A percentile compares a stretch with the other conserved stretches of the same genome.
Conservation (phyloP, 2,329 filamentous ascomycete genomes). For the Aureobasidium namibiae region DNA sequence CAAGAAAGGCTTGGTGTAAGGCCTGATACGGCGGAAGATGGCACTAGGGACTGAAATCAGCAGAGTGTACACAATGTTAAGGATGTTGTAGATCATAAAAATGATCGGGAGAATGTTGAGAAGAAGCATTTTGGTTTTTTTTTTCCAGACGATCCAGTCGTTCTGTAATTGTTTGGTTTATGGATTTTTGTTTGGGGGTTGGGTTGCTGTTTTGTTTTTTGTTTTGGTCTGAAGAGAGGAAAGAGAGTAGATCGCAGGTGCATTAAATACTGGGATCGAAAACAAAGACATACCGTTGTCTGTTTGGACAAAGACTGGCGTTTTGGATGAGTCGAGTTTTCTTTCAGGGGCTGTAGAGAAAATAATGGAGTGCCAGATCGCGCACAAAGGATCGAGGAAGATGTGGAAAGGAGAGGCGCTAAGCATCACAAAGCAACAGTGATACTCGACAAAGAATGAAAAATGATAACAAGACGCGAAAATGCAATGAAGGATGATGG, state of each 20-base stretch:
- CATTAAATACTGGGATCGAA: not conserved
- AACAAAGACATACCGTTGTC: not conserved
- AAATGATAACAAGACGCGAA: not conserved
- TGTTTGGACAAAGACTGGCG: not conserved
- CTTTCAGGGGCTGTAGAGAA: not conserved
- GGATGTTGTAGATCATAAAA: not conserved
- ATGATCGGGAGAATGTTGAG: not conserved
- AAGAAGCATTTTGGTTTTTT: not conserved
- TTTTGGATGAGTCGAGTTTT: not conserved
- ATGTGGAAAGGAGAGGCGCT: not conserved
- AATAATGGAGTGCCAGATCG: not conserved
- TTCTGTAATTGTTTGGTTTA: not conserved
- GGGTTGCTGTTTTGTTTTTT: not conserved
- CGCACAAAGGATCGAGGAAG: not conserved
- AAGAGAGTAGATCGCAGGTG: not conserved
- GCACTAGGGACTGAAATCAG: not conserved
- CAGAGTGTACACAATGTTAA: not conserved
- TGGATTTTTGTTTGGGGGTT: not conserved
- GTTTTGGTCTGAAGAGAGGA: not conserved
- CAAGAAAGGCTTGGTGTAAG: not conserved
- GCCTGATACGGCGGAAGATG: not conserved
- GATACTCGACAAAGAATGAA: not conserved
- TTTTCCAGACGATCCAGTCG: not conserved
- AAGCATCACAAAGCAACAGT: not conserved
- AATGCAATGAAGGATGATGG: not conserved